These are phyloP conservation scores for Colletotrichum truncatum DNA, from an alignment of 2,329 filamentous ascomycete species.

Conservation along the genomic window DNA sequence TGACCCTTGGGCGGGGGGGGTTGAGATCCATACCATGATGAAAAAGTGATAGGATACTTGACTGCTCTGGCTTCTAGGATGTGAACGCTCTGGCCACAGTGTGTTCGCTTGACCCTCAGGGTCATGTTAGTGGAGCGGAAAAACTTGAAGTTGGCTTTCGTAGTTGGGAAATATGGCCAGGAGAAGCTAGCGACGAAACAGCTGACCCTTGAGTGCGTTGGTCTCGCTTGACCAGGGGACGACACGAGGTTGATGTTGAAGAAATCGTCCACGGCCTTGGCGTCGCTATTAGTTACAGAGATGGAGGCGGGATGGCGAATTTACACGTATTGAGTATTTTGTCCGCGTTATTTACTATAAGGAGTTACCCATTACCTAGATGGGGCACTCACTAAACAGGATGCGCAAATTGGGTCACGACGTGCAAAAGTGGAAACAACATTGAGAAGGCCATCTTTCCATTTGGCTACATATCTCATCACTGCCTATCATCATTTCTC, in stretches of 20 bases:
- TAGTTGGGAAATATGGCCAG: neutral
- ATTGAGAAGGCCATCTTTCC: too few species aligned
- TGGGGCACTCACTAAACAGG: too few species aligned
- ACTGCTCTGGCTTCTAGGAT: neutral
- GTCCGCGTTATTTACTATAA: too few species aligned
- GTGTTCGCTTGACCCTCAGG: neutral
- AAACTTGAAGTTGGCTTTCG: neutral
- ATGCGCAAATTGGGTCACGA: too few species aligned
- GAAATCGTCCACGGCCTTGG: neutral
- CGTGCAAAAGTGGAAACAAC: too few species aligned
- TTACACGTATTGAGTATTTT: too few species aligned
- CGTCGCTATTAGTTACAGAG: neutral
- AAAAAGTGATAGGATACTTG: neutral
- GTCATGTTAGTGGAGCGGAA: neutral
- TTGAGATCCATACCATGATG: neutral
- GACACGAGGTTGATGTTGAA: neutral
- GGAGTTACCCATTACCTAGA: too few species aligned
- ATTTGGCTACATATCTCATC: too few species aligned
- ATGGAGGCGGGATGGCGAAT: neutral
- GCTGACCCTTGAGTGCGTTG: neutral
- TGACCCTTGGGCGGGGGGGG: neutral
- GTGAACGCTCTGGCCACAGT: neutral
- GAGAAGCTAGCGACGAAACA: neutral
- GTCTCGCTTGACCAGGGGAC: neutral
- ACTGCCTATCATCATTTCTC: too few species aligned